A percentile compares a stretch with the other conserved stretches of the same genome.
Evolutionary conservation across 2,329 filamentous ascomycete species (phyloP).

Genomic region (Diplodia seriata): DNA sequence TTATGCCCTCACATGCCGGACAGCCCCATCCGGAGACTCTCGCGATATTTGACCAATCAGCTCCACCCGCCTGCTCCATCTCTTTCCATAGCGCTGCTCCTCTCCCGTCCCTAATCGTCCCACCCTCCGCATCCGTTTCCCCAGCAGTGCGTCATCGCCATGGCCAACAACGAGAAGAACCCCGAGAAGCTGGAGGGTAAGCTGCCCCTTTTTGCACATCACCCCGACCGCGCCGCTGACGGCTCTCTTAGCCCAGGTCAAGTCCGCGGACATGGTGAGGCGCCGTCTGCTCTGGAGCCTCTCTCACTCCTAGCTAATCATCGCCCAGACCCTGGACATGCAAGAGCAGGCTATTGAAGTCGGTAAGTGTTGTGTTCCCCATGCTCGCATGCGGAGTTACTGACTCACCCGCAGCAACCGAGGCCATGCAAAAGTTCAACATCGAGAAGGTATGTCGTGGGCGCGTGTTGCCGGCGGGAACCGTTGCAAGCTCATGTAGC

Average conservation of each 20-base stretch:
- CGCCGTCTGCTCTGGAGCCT: neutral
- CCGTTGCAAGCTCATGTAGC: slow-evolving; percentile 21
- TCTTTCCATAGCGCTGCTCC: slow-evolving; percentile 26
- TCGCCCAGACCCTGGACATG: slow-evolving; percentile 87
- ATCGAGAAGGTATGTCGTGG: slow-evolving; percentile 68
- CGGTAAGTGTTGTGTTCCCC: slow-evolving; percentile 66
- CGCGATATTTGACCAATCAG: slow-evolving; percentile 31
- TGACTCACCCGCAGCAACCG: slow-evolving; percentile 60
- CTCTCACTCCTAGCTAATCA: slow-evolving; percentile 18
- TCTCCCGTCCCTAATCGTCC: slow-evolving; percentile 18
- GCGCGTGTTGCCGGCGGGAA: neutral
- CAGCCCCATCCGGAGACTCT: slow-evolving; percentile 26
- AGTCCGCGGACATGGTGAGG: slow-evolving; percentile 95
- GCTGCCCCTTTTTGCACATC: slow-evolving; percentile 36
- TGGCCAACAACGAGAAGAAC: slow-evolving; percentile 48
- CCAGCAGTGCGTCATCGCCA: slow-evolving; percentile 37
- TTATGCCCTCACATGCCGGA: slow-evolving; percentile 20
- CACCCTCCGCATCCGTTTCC: slow-evolving; percentile 8
- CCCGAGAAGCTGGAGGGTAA: slow-evolving; percentile 80
- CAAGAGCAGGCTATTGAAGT: slow-evolving; percentile 94
- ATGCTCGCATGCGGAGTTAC: slow-evolving; percentile 38
- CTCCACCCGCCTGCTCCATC: slow-evolving; percentile 17
- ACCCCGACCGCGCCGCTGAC: slow-evolving; percentile 39
- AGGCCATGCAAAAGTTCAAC: slow-evolving; percentile 74
- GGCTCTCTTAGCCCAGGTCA: slow-evolving; percentile 78